Evolutionary conservation across 768 basidiomycete species (phyloP), one percentile per base, ranked within the genome.

Genomic region (Pleurotus platypus): DNA sequence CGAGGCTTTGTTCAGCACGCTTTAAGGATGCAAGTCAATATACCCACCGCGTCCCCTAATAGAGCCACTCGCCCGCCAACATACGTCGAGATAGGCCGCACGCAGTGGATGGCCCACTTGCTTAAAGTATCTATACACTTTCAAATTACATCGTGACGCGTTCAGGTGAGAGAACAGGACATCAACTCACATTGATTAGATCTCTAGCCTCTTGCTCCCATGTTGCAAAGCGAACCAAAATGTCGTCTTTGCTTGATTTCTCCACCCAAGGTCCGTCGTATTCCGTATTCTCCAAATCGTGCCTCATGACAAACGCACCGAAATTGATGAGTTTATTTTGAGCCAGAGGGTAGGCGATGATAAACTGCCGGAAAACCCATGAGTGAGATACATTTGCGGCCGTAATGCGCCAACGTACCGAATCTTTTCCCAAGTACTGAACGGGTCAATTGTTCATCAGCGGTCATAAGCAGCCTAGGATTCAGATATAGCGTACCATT

Each of bases 31-130:
- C 55, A 56, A 16, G 0, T 64, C 43, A 15, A 9, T 38, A 49
- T 40, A 61, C 63, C 70, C 74, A 70, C 86, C 4, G 80, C 81
- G 67, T 82, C 80, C 11, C 80, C 80, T 43, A 81, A 58, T 50
- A 81, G 65, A 5, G 70, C 76, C 16, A 74, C 84, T 8, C 78
- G 69, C 13, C 80, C 83, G 15, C 74, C 74, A 2, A 78, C 75
- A 54, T 77, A 81, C 6, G 81, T 72, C 0, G 71, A 70, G 20
- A 90, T 66, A 5, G 84, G 79, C 51, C 73, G 75, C 2, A 83
- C 70, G 3, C 74, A 78, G 63, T 88, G 83, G 27, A 90, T 78
- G 0, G 84, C 85, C 89, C 89, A 90, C 38, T 81, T 70, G 20
- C 76, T 68, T 1, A 81, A 75, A 46, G 70, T 74, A 3, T 81